These are phyloP conservation scores for Turritis glabra DNA, from an alignment of 345 rosid genomes.

Conservation along the genomic window DNA sequence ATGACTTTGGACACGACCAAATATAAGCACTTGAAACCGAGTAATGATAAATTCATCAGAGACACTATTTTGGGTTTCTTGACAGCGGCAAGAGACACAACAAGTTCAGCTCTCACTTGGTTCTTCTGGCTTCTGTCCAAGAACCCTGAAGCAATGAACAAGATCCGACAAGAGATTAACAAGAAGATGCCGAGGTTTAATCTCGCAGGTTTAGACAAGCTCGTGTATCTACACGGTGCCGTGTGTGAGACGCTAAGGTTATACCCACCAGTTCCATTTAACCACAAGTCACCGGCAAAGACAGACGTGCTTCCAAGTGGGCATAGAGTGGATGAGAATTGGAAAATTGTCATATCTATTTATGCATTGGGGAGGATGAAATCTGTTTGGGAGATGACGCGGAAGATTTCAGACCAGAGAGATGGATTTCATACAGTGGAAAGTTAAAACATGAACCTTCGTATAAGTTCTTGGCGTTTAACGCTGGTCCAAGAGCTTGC, in stretches of 20 bases:
- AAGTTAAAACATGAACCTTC: background rate
- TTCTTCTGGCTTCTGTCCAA: constrained; percentile 2
- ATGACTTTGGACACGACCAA: background rate
- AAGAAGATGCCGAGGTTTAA: background rate
- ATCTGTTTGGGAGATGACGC: constrained; percentile 3
- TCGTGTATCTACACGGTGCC: background rate
- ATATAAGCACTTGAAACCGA: background rate
- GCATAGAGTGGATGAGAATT: background rate
- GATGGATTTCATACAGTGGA: constrained; percentile 1
- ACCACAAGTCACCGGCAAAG: background rate
- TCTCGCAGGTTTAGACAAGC: background rate
- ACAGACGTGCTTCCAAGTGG: background rate
- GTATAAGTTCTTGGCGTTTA: background rate
- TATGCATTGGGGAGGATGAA: background rate
- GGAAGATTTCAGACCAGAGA: background rate
- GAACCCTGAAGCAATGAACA: background rate
- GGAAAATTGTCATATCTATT: background rate
- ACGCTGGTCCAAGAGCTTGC: background rate
- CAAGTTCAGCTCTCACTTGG: background rate
- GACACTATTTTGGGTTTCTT: background rate
- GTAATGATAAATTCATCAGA: background rate
- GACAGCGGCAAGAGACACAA: background rate
- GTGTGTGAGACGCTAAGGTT: background rate
- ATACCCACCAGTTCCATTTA: background rate
- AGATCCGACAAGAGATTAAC: background rate